A percentile compares a stretch with the other conserved stretches of the same genome.
phyloP scores from a whole-genome alignment of 352 stramenopile species.

The Globisporangium spiculum region DNA sequence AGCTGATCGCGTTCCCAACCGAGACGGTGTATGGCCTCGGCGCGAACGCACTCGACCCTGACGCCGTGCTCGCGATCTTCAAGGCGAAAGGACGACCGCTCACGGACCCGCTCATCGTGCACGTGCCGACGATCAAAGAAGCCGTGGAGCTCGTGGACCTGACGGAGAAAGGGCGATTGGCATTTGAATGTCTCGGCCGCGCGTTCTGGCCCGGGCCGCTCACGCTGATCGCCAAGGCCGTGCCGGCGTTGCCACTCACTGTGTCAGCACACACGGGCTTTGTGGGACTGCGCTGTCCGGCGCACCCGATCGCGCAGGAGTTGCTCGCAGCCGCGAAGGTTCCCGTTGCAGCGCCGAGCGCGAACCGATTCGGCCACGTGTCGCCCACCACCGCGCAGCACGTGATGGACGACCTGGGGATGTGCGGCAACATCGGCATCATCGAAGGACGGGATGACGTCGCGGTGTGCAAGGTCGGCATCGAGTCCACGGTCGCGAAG shows the following conservation, averaged over 20 bases:
- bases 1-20: conserved; percentile 95
- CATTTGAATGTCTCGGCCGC: conserved; percentile 84
- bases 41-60: conserved; percentile 94
- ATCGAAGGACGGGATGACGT: conserved; percentile 53
- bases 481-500: conserved; percentile 94
- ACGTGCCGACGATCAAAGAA: conserved; percentile 88
- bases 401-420: conserved; percentile 96
- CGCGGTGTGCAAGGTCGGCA: conserved; percentile 85
- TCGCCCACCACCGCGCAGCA: conserved; percentile 95
- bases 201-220: conserved; percentile 97
- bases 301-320: conserved; percentile 89
- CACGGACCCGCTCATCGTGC: conserved; percentile 98
- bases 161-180: conserved; percentile 40
- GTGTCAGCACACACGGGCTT: conserved; percentile 95
- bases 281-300: conserved; percentile 95
- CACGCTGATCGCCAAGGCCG: conserved; percentile 95
- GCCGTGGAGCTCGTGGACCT: conserved; percentile 91
- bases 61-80: conserved; percentile 96
- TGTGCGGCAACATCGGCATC: conserved; percentile 87
- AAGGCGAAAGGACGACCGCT: conserved; percentile 92
- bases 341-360: conserved; percentile 96
- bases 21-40: conserved; percentile 99
- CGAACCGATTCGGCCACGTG: conserved; percentile 99
- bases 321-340: conserved; percentile 89
- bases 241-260: conserved; percentile 71